Percentiles rank a stretch among this genome's conserved stretches.
Evolutionary conservation across 2,329 filamentous ascomycete genomes (phyloP).

Genomic region (Ophiostoma novo-ulmi): DNA sequence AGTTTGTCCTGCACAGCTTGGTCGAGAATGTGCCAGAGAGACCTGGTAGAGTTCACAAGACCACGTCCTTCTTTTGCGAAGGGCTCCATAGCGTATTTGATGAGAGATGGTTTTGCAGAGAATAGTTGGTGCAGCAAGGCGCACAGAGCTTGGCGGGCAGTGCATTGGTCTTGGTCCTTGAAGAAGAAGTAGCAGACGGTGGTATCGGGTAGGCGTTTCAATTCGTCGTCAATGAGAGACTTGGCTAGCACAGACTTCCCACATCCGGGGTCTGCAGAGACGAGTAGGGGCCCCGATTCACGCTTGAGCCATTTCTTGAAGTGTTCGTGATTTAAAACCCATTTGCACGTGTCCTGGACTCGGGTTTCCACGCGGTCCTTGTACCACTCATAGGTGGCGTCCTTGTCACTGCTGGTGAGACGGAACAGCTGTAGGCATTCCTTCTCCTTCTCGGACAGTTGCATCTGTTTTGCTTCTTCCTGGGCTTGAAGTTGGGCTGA

Average conservation of each 20-base stretch:
- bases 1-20: not conserved
- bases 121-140: not conserved
- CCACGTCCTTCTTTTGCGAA: not conserved
- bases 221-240: not conserved
- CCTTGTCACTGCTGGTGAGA: not conserved
- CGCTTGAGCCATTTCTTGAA: not conserved
- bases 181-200: constrained; percentile 6
- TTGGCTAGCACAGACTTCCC: not conserved
- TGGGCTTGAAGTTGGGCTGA: not conserved
- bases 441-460: not conserved
- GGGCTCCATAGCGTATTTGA: not conserved
- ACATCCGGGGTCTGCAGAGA: not conserved
- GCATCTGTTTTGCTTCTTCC: not conserved
- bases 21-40: not conserved
- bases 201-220: not conserved
- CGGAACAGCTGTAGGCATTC: not conserved
- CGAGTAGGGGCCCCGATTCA: not conserved
- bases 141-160: not conserved
- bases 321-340: not conserved
- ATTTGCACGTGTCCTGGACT: not conserved
- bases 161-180: constrained; percentile 3
- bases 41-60: not conserved
- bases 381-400: not conserved
- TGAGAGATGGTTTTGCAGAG: not conserved
- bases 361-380: not conserved